These are phyloP conservation scores for Drechslerella dactyloides DNA, from an alignment of 2,329 filamentous ascomycete species.

Conservation along the genomic window DNA sequence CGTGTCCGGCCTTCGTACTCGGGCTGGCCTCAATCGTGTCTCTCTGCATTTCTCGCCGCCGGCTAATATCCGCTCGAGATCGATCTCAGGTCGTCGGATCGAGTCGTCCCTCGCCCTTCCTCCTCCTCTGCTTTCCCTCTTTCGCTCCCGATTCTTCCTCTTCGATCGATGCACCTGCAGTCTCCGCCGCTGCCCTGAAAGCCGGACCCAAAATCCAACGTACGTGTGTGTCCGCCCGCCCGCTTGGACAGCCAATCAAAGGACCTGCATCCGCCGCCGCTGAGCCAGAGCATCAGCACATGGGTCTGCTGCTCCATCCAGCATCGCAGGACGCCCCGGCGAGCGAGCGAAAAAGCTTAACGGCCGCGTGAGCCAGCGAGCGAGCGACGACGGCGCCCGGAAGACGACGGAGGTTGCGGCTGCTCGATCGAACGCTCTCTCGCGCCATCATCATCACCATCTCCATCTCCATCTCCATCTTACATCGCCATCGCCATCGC, in stretches of 20 bases:
- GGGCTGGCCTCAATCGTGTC: background rate
- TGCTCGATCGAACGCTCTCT: constrained; percentile 3
- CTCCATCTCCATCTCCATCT: constrained; percentile 8
- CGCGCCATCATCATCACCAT: background rate
- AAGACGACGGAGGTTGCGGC: background rate
- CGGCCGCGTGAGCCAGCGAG: background rate
- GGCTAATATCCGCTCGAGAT: background rate
- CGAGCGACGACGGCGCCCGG: background rate
- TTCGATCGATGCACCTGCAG: background rate
- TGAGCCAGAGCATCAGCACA: background rate
- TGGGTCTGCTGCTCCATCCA: background rate
- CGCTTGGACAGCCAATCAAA: background rate
- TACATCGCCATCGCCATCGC: background rate
- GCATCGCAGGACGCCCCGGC: too few relatives aligned
- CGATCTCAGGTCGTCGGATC: too few relatives aligned
- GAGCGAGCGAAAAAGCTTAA: background rate
- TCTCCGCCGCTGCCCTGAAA: background rate
- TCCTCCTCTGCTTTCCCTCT: background rate
- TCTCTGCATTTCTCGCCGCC: background rate
- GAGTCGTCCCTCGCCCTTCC: too few relatives aligned
- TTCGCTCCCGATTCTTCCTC: background rate
- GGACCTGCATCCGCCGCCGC: background rate
- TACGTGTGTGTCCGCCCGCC: background rate
- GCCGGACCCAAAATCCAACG: constrained; percentile 6
- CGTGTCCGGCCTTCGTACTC: background rate